Percentiles rank a stretch among this genome's conserved stretches.
phyloP scores from a whole-genome alignment of 192 early-diverging fungal species.

The Coemansia sp. region DNA sequence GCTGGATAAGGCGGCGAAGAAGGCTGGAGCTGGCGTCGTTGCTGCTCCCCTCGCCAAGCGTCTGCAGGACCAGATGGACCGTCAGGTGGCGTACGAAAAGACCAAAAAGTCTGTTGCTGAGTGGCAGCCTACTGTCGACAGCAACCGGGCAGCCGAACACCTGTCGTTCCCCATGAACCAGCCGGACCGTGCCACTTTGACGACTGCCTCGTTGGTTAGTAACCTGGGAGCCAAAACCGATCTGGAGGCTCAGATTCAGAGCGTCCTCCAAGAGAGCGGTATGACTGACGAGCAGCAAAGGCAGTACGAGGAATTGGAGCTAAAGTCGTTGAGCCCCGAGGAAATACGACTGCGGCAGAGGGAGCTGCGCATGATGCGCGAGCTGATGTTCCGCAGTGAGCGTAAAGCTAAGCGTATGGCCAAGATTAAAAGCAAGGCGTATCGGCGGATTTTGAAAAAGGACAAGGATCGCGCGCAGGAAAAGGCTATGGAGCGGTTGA shows the following conservation, averaged over 20 bases:
- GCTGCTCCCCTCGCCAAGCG: slow-evolving; percentile 79
- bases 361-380: slow-evolving; percentile 88
- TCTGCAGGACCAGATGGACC: slow-evolving; percentile 81
- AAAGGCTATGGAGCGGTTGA: slow-evolving; percentile 63
- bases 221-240: slow-evolving; percentile 47
- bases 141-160: slow-evolving; percentile 83
- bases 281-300: slow-evolving; percentile 76
- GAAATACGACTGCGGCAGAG: slow-evolving; percentile 73
- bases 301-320: slow-evolving; percentile 81
- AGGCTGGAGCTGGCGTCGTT: slow-evolving; percentile 50
- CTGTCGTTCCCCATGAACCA: slow-evolving; percentile 62
- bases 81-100: slow-evolving; percentile 81
- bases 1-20: slow-evolving; percentile 38
- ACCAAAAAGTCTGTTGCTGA: slow-evolving; percentile 78
- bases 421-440: slow-evolving; percentile 98
- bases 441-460: slow-evolving; percentile 83
- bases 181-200: neutral
- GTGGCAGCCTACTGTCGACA: slow-evolving; percentile 80
- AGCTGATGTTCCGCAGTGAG: slow-evolving; percentile 91
- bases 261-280: slow-evolving; percentile 67
- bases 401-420: slow-evolving; percentile 85
- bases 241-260: slow-evolving; percentile 78
- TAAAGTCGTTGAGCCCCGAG: slow-evolving; percentile 79
- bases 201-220: slow-evolving; percentile 17
- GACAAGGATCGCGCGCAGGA: slow-evolving; percentile 65